These are phyloP conservation scores for Saccharomyces jurei DNA, from an alignment of 805 yeast genomes.

Conservation along the genomic window DNA sequence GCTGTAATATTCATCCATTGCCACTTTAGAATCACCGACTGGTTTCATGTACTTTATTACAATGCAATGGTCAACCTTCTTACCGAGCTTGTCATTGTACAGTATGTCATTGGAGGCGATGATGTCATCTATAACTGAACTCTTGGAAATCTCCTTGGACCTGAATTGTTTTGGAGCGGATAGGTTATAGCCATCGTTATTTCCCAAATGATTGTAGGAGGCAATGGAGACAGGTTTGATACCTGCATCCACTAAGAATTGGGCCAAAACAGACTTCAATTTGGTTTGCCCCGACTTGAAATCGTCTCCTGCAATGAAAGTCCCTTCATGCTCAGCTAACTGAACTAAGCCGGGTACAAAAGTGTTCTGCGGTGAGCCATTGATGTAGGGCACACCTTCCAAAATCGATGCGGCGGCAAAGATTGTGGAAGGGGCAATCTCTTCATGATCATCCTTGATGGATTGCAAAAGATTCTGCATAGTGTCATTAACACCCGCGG, in stretches of 20 bases:
- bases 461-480: conserved; percentile 68
- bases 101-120: conserved; percentile 78
- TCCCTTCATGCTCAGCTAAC: conserved; percentile 67
- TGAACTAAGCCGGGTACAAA: conserved; percentile 93
- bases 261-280: conserved; percentile 92
- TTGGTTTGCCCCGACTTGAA: conserved; percentile 96
- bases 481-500: conserved; percentile 79
- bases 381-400: conserved; percentile 83
- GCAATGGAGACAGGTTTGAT: conserved; percentile 91
- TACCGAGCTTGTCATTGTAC: conserved; percentile 73
- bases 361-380: conserved; percentile 96
- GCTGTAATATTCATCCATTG: conserved; percentile 96
- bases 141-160: conserved; percentile 90
- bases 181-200: conserved; percentile 90
- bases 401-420: conserved; percentile 90
- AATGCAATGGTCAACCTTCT: conserved; percentile 83
- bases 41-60: conserved; percentile 92
- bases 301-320: conserved; percentile 93
- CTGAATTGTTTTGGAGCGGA: conserved; percentile 88
- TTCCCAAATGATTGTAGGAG: conserved; percentile 92
- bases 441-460: conserved; percentile 70
- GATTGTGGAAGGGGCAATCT: conserved; percentile 86
- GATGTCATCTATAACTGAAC: conserved; percentile 89
- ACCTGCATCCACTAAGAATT: conserved; percentile 94
- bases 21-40: conserved; percentile 93